Evolutionary conservation across 2,329 filamentous ascomycete species (phyloP).

Genomic region (Teratosphaeria gauchensis): DNA sequence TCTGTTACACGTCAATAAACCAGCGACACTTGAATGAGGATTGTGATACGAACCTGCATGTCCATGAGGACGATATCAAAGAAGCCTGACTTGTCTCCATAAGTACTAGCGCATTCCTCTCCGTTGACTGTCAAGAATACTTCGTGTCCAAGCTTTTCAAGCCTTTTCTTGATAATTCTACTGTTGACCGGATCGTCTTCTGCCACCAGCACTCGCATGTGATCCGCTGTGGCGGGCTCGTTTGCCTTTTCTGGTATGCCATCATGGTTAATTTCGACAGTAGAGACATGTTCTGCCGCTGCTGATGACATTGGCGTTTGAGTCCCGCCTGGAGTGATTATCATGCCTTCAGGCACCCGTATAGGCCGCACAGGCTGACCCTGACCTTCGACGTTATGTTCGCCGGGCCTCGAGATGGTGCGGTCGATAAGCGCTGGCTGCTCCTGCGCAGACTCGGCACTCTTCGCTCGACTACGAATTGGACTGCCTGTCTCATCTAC

Average conservation of each 20-base stretch:
- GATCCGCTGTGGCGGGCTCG: conserved; percentile 23
- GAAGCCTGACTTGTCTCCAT: conserved; percentile 49
- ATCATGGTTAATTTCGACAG: background rate
- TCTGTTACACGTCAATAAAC: conserved; percentile 42
- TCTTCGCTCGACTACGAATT: conserved; percentile 10
- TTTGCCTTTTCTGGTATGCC: conserved; percentile 5
- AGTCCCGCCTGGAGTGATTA: background rate
- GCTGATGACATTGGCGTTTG: background rate
- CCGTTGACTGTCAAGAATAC: conserved; percentile 70
- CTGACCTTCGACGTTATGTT: conserved; percentile 31
- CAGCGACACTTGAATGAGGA: background rate
- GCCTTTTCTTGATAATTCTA: conserved; percentile 66
- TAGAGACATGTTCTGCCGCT: background rate
- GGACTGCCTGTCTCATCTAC: conserved; percentile 5
- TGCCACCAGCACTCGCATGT: conserved; percentile 63
- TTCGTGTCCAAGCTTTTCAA: conserved; percentile 66
- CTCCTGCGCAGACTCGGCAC: conserved; percentile 10
- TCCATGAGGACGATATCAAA: conserved; percentile 87
- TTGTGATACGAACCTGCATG: conserved; percentile 58
- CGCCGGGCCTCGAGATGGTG: conserved; percentile 23
- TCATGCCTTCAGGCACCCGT: conserved; percentile 36
- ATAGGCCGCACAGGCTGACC: conserved; percentile 36
- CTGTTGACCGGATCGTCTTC: conserved; percentile 87
- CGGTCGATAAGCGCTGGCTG: background rate
- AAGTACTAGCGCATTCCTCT: conserved; percentile 68